phyloP scores from a whole-genome alignment of 495 filamentous ascomycete genomes.

The Alectoria sarmentosa region DNA sequence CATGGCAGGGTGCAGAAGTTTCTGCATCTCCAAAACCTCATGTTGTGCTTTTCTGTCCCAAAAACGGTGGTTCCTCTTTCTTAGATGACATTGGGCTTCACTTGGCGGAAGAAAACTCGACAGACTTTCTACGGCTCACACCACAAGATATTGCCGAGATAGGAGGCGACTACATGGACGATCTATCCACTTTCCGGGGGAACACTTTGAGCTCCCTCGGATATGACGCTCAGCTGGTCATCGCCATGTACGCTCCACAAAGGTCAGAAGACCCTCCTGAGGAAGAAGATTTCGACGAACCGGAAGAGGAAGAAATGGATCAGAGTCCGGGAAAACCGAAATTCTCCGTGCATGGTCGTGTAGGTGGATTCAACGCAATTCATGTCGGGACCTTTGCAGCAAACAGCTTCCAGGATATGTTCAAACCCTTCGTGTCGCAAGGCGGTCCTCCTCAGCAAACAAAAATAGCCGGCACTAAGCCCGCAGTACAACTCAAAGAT shows the following conservation, averaged over 20 bases:
- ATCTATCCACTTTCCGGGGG: slow-evolving; percentile 40
- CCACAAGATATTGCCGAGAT: slow-evolving; percentile 76
- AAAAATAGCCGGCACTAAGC: not conserved
- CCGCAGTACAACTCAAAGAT: slow-evolving; percentile 17
- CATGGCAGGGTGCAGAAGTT: slow-evolving; percentile 31
- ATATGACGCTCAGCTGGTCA: slow-evolving; percentile 49
- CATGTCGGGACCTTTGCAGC: slow-evolving; percentile 10
- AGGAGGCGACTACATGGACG: slow-evolving; percentile 63
- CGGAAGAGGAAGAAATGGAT: slow-evolving; percentile 29
- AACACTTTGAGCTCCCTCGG: slow-evolving; percentile 51
- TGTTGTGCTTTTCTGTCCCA: slow-evolving; percentile 58
- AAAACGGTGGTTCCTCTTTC: slow-evolving; percentile 47
- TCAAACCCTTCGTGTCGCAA: slow-evolving; percentile 10
- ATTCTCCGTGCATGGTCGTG: slow-evolving; percentile 1
- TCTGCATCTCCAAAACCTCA: slow-evolving; percentile 55
- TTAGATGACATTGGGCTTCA: slow-evolving; percentile 52
- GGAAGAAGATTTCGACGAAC: slow-evolving; percentile 38
- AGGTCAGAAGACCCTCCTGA: slow-evolving; percentile 30
- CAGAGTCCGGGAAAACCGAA: slow-evolving; percentile 12
- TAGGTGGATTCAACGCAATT: slow-evolving; percentile 4
- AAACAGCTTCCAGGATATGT: slow-evolving; percentile 7
- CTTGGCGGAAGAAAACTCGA: slow-evolving; percentile 51
- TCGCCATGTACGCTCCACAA: slow-evolving; percentile 23
- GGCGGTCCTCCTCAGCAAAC: slow-evolving; percentile 7
- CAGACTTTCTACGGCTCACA: slow-evolving; percentile 74